phyloP scores from a whole-genome alignment of 2,329 filamentous ascomycete genomes.

The Tolypocladium album region DNA sequence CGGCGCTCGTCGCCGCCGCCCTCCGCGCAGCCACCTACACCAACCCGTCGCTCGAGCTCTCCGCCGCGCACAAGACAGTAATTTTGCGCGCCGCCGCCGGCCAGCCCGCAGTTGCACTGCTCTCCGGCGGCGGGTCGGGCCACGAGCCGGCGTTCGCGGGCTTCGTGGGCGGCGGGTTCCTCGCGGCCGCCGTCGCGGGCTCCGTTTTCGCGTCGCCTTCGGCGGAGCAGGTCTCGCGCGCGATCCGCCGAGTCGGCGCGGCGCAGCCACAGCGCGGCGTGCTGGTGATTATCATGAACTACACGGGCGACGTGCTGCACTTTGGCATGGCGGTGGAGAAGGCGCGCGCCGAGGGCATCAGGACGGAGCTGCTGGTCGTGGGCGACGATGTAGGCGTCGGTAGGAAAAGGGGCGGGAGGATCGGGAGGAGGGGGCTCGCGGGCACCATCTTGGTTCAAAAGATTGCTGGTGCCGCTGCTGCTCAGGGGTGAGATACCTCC shows the following conservation, averaged over 20 bases:
- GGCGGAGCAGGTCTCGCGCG: not conserved
- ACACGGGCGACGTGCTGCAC: not conserved
- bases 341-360: not conserved
- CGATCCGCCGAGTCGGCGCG: not conserved
- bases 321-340: not conserved
- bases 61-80: conserved; percentile 15
- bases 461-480: conserved; percentile 50
- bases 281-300: not conserved
- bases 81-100: conserved; percentile 7
- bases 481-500: conserved; percentile 1
- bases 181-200: not conserved
- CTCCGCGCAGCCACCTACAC: conserved; percentile 15
- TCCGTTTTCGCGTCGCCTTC: not conserved
- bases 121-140: conserved; percentile 54
- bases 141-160: conserved; percentile 65
- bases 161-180: conserved; percentile 29
- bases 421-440: conserved; percentile 19
- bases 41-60: conserved; percentile 16
- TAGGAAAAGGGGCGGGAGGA: not conserved
- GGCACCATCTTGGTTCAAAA: conserved; percentile 57
- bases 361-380: conserved; percentile 40
- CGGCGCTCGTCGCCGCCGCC: conserved; percentile 10
- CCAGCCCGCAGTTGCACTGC: conserved; percentile 20
- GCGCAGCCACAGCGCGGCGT: not conserved
- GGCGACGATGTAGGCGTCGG: conserved; percentile 67